Evolutionary conservation across 345 rosid genomes (phyloP).

Genomic region (Brassica rapa): DNA sequence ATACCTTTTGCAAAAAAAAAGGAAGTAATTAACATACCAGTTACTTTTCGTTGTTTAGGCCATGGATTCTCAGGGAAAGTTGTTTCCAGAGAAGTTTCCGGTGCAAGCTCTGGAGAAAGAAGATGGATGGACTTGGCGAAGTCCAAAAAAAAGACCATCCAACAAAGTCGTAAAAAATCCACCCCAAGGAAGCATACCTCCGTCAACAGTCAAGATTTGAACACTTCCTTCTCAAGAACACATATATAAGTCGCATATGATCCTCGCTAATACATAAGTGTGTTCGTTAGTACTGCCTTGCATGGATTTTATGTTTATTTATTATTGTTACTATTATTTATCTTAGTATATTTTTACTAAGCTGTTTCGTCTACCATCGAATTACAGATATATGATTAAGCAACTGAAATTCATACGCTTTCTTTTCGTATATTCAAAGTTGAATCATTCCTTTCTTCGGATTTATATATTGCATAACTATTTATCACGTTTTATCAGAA

Average conservation of each 20-base stretch:
- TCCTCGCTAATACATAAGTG: not conserved
- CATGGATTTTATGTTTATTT: not conserved
- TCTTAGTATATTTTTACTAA: not conserved
- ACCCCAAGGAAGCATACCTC: not conserved
- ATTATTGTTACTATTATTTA: not conserved
- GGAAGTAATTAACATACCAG: not conserved
- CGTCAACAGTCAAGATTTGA: not conserved
- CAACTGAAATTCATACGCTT: not conserved
- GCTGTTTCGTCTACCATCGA: not conserved
- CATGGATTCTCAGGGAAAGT: not conserved
- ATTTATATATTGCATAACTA: too few species aligned
- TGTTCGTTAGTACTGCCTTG: not conserved
- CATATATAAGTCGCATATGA: not conserved
- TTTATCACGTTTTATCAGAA: too few species aligned
- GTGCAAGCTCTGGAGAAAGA: not conserved
- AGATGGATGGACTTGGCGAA: not conserved
- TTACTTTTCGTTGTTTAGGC: not conserved
- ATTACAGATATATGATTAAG: not conserved
- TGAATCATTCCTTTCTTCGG: not conserved
- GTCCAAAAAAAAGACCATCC: not conserved
- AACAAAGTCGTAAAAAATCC: not conserved
- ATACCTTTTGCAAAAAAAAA: too few species aligned
- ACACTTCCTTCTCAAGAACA: not conserved
- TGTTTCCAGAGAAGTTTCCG: not conserved
- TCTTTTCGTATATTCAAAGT: not conserved